These are phyloP conservation scores for Chaetomium strumarium DNA, from an alignment of 2,329 filamentous ascomycete species.

Conservation along the genomic window DNA sequence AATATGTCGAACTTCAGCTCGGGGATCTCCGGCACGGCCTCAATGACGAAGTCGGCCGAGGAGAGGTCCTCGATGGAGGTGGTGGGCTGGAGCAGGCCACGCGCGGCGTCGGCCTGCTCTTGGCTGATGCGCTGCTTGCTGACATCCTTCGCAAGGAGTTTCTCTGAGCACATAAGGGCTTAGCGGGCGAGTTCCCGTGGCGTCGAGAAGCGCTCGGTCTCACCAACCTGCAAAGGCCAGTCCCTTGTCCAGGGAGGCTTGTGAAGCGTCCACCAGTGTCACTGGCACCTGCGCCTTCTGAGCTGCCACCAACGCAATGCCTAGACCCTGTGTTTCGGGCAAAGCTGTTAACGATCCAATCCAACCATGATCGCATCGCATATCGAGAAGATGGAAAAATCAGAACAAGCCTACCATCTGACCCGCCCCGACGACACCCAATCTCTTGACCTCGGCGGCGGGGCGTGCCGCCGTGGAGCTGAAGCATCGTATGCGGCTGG, in stretches of 20 bases:
- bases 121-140: constrained; percentile 79
- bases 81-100: constrained; percentile 61
- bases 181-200: not conserved
- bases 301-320: constrained; percentile 91
- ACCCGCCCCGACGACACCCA: constrained; percentile 90
- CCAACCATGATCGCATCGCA: not conserved
- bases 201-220: not conserved
- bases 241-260: constrained; percentile 81
- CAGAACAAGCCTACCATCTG: constrained; percentile 69
- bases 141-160: constrained; percentile 89
- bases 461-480: constrained; percentile 58
- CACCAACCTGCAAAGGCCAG: constrained; percentile 75
- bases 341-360: not conserved
- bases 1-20: constrained; percentile 87
- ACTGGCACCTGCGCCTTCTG: constrained; percentile 79
- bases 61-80: constrained; percentile 72
- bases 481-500: constrained; percentile 53
- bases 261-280: constrained; percentile 75
- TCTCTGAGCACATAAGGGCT: constrained; percentile 50
- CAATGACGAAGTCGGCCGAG: constrained; percentile 92
- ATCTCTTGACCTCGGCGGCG: constrained; percentile 66
- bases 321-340: constrained; percentile 62
- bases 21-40: constrained; percentile 91
- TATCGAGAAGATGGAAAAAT: not conserved
- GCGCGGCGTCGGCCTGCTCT: constrained; percentile 68